Base-by-base conservation (phyloP, 768 basidiomycete species). In the Nidularia pulvinata region DNA sequence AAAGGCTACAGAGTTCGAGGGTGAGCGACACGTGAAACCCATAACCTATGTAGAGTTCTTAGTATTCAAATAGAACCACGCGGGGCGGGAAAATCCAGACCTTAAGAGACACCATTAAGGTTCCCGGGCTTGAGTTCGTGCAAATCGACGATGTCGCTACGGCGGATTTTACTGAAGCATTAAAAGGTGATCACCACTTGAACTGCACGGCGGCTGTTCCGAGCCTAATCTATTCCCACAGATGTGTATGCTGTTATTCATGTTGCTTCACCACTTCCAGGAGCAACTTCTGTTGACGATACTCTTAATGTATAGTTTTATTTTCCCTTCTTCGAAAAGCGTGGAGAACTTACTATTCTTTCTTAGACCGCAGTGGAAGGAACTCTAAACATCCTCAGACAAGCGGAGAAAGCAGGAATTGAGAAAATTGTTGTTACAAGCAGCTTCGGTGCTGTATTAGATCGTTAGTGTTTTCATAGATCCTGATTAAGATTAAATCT, bases 201-300 rank as follows among this genome's bases (percentile, higher is more conserved):
- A 7, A 14, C 34, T 32, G 0, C 4, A 13, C 13, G 6, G 13
- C 16, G 22, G 10, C 37, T 39, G 37, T 39, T 39, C 25, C 33
- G 48, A 35, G 16, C 14, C 33, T 30, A 32, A 46, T 10, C 22
- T 32, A 30, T 49, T 25, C 13, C 7, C 7, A 7, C 33, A 62
- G 80, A 73, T 5, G 76, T 84, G 10, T 70, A 79, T 45, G 81
- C 72, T 0, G 71, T 85, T 30, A 67, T 74, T 3, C 81, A 82
- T 60, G 67, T 70, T 14, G 79, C 77, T 3, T 69, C 75, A 10
- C 67, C 73, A 6, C 57, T 75, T 13, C 62, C 70, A 3, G 69
- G 69, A 19, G 59, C 58, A 44, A 56, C 52, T 5, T 49, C 51
- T 14, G 51, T 60, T 7, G 65, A 70, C 35, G 62, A 61, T 30